Percentiles rank a stretch among this genome's conserved stretches.
phyloP scores from a whole-genome alignment of 371 early-diverging fungal species.

The Rhizopus stolonifer region DNA sequence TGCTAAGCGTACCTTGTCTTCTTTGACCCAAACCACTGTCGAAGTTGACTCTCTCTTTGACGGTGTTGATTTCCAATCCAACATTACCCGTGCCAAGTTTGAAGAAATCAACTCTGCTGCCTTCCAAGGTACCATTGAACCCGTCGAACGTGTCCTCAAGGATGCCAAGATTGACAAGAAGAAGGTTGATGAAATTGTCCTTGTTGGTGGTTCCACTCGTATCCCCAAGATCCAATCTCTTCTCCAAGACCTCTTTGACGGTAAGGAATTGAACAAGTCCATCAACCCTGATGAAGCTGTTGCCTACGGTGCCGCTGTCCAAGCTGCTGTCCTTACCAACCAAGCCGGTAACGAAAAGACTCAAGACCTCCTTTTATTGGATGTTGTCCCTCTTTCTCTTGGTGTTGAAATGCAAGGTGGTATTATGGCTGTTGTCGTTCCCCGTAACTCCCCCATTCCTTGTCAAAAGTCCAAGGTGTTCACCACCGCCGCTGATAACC shows the following conservation, averaged over 20 bases:
- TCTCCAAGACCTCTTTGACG: constrained; percentile 92
- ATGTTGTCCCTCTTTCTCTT: constrained; percentile 88
- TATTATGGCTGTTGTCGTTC: constrained; percentile 64
- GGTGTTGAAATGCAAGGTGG: constrained; percentile 91
- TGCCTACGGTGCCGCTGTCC: constrained; percentile 94
- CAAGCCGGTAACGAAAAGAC: constrained; percentile 60
- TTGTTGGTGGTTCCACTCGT: constrained; percentile 99
- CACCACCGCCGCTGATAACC: constrained; percentile 94
- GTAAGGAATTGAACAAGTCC: constrained; percentile 81
- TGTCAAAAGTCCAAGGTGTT: constrained; percentile 89
- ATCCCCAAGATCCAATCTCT: constrained; percentile 99
- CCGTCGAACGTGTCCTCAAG: constrained; percentile 80
- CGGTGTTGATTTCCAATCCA: constrained; percentile 85
- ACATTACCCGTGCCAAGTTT: constrained; percentile 92
- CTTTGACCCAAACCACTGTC: constrained; percentile 79
- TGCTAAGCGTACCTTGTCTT: constrained; percentile 89
- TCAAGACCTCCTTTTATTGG: constrained; percentile 76
- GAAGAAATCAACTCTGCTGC: constrained; percentile 89
- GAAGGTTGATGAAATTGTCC: constrained; percentile 92
- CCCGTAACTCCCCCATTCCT: constrained; percentile 86
- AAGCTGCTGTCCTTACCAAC: constrained; percentile 83
- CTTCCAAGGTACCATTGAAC: constrained; percentile 82
- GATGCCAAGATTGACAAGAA: constrained; percentile 93
- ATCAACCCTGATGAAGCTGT: constrained; percentile 97
- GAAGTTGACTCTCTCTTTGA: constrained; percentile 92